Conservation (phyloP, 345 rosid species). For the Clausena lansium region DNA sequence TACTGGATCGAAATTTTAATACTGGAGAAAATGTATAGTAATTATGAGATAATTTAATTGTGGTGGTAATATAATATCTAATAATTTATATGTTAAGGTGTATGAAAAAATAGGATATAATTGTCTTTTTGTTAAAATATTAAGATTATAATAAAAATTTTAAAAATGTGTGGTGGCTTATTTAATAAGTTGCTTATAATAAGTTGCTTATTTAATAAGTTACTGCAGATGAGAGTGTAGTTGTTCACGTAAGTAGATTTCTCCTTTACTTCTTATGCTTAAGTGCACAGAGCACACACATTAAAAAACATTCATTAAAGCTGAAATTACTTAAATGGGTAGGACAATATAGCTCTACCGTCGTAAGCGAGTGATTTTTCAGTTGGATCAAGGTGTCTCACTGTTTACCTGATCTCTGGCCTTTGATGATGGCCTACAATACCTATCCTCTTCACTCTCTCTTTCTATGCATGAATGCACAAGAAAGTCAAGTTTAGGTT, state of each 20-base stretch:
- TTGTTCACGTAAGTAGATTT: constrained; percentile 51
- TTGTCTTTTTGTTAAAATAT: too few relatives aligned
- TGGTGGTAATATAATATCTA: too few relatives aligned
- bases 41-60: too few relatives aligned
- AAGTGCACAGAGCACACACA: background rate
- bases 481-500: background rate
- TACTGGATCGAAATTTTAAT: too few relatives aligned
- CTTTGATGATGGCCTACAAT: background rate
- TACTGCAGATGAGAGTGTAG: constrained; percentile 68
- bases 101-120: too few relatives aligned
- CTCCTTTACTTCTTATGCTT: background rate
- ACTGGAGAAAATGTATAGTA: too few relatives aligned
- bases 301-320: background rate
- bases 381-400: too few relatives aligned
- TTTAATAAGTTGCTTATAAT: too few relatives aligned
- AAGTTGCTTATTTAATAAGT: constrained; percentile 51
- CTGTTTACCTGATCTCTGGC: background rate
- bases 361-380: too few relatives aligned
- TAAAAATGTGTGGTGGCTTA: too few relatives aligned
- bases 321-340: background rate
- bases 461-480: background rate
- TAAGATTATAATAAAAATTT: too few relatives aligned
- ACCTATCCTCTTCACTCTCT: background rate
- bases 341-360: background rate
- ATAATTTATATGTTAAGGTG: too few relatives aligned